phyloP scores from a whole-genome alignment of 257 asterid species.

The Fraxinus americana region DNA sequence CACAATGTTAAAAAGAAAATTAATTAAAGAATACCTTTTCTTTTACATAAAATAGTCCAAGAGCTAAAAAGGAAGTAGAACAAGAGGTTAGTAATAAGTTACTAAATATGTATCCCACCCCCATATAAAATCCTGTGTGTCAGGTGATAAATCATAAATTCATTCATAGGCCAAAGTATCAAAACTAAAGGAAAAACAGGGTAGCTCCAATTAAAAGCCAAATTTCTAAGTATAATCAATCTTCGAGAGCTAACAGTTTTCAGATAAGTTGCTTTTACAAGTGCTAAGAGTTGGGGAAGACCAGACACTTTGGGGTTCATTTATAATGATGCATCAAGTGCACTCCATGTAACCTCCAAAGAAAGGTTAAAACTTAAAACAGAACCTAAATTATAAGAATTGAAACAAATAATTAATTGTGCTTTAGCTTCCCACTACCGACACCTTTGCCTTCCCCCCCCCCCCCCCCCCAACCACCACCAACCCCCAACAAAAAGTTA shows the following conservation, averaged over 20 bases:
- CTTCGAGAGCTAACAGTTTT: neutral
- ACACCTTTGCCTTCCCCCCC: too few species aligned
- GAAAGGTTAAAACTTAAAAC: neutral
- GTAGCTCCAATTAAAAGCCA: constrained; percentile 3
- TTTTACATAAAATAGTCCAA: constrained; percentile 13
- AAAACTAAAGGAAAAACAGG: neutral
- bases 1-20: constrained; percentile 21
- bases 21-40: constrained; percentile 10
- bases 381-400: neutral
- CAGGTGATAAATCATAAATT: constrained; percentile 15
- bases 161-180: neutral
- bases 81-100: neutral
- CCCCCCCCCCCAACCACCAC: too few species aligned
- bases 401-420: neutral
- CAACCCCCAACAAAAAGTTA: neutral
- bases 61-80: neutral
- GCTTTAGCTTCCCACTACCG: neutral
- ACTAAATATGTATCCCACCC: neutral
- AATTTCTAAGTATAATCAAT: constrained; percentile 5
- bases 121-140: neutral
- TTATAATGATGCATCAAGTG: neutral
- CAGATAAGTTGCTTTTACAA: constrained; percentile 11
- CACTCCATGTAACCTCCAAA: neutral
- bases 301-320: constrained; percentile 3
- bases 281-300: neutral